These are phyloP conservation scores for Lentinula sp. DNA, from an alignment of 768 basidiomycete species.

Conservation along the genomic window DNA sequence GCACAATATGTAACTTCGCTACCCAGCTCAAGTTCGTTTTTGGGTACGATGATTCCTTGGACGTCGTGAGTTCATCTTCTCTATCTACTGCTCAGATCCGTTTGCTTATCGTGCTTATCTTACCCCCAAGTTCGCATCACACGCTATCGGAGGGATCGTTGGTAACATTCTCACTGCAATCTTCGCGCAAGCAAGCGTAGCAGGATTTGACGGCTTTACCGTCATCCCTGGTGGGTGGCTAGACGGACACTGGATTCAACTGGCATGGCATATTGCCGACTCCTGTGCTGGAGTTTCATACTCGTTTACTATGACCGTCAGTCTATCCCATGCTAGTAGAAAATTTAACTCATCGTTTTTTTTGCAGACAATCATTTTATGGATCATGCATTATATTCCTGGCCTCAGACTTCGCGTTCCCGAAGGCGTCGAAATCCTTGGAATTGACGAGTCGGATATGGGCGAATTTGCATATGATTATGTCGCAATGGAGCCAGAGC, in stretches of 20 bases:
- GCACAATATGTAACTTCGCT: slow-evolving; percentile 86
- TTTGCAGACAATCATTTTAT: slow-evolving; percentile 53
- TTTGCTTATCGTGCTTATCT: neutral
- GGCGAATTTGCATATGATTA: slow-evolving; percentile 90
- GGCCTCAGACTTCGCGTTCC: slow-evolving; percentile 64
- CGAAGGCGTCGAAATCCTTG: slow-evolving; percentile 63
- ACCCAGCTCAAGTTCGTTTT: slow-evolving; percentile 87
- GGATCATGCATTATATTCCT: slow-evolving; percentile 86
- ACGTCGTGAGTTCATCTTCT: slow-evolving; percentile 41
- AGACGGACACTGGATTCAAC: slow-evolving; percentile 73
- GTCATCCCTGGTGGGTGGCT: slow-evolving; percentile 81
- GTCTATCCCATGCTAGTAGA: neutral
- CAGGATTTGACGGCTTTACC: slow-evolving; percentile 71
- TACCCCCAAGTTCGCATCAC: slow-evolving; percentile 60
- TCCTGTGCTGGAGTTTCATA: slow-evolving; percentile 59
- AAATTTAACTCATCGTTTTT: neutral
- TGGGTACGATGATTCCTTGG: slow-evolving; percentile 74
- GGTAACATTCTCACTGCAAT: slow-evolving; percentile 83
- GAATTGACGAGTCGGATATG: slow-evolving; percentile 87
- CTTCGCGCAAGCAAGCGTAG: slow-evolving; percentile 79
- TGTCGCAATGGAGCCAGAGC: slow-evolving; percentile 63
- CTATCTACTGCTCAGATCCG: neutral
- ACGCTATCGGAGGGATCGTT: slow-evolving; percentile 71
- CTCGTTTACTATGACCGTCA: slow-evolving; percentile 52
- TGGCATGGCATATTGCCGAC: slow-evolving; percentile 82